Evolutionary conservation across 768 basidiomycete genomes (phyloP).

Genomic region (Panaeolus cyanescens): DNA sequence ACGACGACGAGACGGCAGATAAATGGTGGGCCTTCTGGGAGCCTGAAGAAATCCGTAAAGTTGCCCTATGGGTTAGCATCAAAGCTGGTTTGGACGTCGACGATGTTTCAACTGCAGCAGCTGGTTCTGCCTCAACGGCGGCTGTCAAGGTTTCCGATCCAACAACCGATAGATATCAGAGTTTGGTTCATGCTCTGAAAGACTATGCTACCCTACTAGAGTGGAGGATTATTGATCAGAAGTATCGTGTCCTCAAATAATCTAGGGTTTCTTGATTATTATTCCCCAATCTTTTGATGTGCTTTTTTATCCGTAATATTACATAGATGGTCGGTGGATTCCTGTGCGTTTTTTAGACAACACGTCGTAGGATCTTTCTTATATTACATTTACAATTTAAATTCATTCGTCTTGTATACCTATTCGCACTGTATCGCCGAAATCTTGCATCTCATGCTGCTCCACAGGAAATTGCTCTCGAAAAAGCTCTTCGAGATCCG

Average conservation of each 20-base stretch:
- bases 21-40: constrained; percentile 82
- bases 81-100: constrained; percentile 45
- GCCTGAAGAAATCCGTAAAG: constrained; percentile 60
- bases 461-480: constrained; percentile 30
- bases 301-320: neutral
- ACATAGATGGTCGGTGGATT: neutral
- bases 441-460: neutral
- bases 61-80: constrained; percentile 65
- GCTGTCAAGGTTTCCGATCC: constrained; percentile 5
- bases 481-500: constrained; percentile 51
- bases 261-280: neutral
- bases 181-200: constrained; percentile 53
- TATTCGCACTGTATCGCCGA: neutral
- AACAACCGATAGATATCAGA: constrained; percentile 31
- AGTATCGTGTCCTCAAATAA: constrained; percentile 25
- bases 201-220: constrained; percentile 63
- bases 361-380: too few relatives aligned
- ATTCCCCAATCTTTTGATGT: neutral
- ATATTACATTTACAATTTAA: neutral
- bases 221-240: constrained; percentile 51
- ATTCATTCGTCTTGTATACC: neutral
- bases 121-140: constrained; percentile 13
- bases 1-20: constrained; percentile 42
- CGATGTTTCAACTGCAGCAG: constrained; percentile 12
- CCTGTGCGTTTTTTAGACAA: neutral